These are phyloP conservation scores for Sechiopsis laciniata DNA, from an alignment of 306 rosid species.

Conservation along the genomic window DNA sequence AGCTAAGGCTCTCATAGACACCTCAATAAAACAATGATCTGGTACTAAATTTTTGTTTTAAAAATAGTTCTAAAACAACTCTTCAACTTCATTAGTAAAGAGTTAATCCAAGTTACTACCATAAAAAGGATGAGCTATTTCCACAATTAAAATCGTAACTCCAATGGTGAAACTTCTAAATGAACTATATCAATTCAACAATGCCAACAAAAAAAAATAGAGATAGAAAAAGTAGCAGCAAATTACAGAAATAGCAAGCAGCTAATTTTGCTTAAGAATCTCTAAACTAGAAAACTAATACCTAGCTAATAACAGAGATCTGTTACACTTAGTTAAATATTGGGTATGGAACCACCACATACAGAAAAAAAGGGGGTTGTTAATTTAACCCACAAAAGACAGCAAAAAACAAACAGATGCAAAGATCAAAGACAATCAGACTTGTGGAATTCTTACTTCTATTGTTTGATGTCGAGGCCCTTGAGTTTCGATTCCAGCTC, in stretches of 20 bases:
- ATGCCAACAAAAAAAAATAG: not conserved
- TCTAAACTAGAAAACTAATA: not conserved
- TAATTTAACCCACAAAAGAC: not conserved
- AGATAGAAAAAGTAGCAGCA: not conserved
- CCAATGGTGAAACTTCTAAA: not conserved
- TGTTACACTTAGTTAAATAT: conserved; percentile 23
- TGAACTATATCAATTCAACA: not conserved
- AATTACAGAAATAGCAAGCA: conserved; percentile 15
- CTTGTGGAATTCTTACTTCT: conserved; percentile 24
- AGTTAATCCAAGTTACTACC: not conserved
- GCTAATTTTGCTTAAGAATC: not conserved
- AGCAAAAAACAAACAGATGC: not conserved
- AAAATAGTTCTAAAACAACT: not conserved
- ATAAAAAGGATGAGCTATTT: not conserved
- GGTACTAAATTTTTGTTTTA: not conserved
- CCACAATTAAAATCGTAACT: not conserved
- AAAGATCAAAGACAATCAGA: not conserved
- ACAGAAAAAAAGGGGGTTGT: not conserved
- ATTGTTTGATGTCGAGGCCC: conserved; percentile 45
- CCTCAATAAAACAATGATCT: too few species aligned
- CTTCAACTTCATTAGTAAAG: not conserved
- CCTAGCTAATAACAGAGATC: conserved; percentile 18
- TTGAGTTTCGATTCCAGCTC: conserved; percentile 55
- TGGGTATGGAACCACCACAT: conserved; percentile 5
- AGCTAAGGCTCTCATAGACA: too few species aligned